Base-by-base conservation (phyloP, 2,329 filamentous ascomycete genomes). In the Colletotrichum eleusines region DNA sequence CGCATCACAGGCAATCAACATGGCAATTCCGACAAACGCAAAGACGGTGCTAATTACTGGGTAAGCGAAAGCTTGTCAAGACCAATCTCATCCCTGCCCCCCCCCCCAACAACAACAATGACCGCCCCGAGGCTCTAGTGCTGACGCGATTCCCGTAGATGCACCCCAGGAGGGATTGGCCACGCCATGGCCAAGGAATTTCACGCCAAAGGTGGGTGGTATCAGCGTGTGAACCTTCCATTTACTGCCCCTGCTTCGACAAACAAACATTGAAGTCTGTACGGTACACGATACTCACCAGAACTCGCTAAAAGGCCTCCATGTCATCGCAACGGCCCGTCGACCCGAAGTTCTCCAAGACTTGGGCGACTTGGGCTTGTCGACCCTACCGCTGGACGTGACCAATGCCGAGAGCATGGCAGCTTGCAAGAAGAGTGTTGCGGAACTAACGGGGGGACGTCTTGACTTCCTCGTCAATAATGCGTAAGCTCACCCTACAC, bases 381-480 rank as follows among this genome's bases (percentile, higher is more conserved):
- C 82, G 67, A 81, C 83, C 20, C 73, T 89, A 11, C 75, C 80
- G 40, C 83, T 89, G 14, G 88, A 90, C 66, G 87, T 90, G 38
- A 89, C 87, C 35, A 81, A 83, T 26, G 75, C 79, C 23, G 81
- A 83, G 31, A 89, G 86, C 73, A 87, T 90, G 76, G 81, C 80
- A 23, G 76, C 77, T 51, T 87, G 85, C 74, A 84, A 83, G 66
- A 79, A 80, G 3, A 80, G 85, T 62, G 84, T 89, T 16, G 74
- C 79, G 14, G 76, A 81, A 16, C 77, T 89, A 57, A 88, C 86
- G 2, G 82, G 82, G 11, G 87, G 87, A 18, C 84, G 80, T 57
- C 83, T 90, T 6, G 87, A 90, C 73, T 84, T 89, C 55, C 85
- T 90, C 23, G 83, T 90, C 59, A 90, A 89, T 78, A 90, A 90